phyloP scores from a whole-genome alignment of 768 basidiomycete species.

The Austroboletus festivus region DNA sequence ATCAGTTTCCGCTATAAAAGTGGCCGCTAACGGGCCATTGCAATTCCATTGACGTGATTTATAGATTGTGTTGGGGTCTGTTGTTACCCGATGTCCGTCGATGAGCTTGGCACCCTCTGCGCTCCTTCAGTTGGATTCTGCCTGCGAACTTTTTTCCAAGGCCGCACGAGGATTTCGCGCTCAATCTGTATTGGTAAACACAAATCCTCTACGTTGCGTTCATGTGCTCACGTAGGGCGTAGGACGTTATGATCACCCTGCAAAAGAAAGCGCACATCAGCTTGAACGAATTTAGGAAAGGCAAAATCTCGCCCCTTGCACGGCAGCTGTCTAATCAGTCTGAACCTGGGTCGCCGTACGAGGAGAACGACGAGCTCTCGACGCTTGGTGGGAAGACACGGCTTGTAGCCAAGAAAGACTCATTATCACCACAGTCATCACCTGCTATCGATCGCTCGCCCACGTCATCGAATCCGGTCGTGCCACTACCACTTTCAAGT shows the following conservation, averaged over 20 bases:
- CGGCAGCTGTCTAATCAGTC: slow-evolving; percentile 31
- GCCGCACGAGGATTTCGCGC: slow-evolving; percentile 65
- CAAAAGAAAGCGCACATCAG: slow-evolving; percentile 65
- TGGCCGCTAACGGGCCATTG: slow-evolving; percentile 12
- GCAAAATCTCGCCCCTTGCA: slow-evolving; percentile 46
- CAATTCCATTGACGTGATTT: slow-evolving; percentile 6
- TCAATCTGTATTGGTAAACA: slow-evolving; percentile 55
- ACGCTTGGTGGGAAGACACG: slow-evolving; percentile 66
- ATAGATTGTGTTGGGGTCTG: slow-evolving; percentile 67
- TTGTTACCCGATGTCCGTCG: slow-evolving; percentile 75
- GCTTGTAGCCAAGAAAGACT: slow-evolving; percentile 59
- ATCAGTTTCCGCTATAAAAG: slow-evolving; percentile 9
- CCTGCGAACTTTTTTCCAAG: slow-evolving; percentile 71
- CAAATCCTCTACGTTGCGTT: slow-evolving; percentile 16
- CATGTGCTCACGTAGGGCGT: slow-evolving; percentile 10
- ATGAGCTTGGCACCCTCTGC: slow-evolving; percentile 77
- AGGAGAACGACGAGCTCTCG: slow-evolving; percentile 62
- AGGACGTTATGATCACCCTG: slow-evolving; percentile 64
- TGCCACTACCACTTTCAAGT: slow-evolving; percentile 62
- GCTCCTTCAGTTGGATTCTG: slow-evolving; percentile 68
- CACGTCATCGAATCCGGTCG: slow-evolving; percentile 65
- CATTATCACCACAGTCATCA: slow-evolving; percentile 47
- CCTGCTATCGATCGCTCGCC: slow-evolving; percentile 59
- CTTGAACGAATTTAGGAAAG: slow-evolving; percentile 60
- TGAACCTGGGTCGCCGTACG: slow-evolving; percentile 43